Evolutionary conservation across 176 grass and related monocot genomes (phyloP), one percentile per base, ranked within the genome.

Genomic region (barley (Hordeum vulgare)): DNA sequence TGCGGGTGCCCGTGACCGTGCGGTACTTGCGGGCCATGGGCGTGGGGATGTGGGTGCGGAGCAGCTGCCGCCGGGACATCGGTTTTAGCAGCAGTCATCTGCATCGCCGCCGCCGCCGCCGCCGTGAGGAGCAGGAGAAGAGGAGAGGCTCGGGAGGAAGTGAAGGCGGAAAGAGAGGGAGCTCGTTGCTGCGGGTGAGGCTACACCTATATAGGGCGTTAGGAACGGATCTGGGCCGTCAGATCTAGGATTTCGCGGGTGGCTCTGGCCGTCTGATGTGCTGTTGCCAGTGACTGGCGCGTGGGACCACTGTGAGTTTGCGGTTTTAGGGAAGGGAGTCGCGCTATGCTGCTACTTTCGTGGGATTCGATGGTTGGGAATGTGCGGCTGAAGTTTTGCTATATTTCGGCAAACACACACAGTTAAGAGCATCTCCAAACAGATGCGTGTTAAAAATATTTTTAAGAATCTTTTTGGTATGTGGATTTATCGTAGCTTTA

Each of bases 181-280:
- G 58, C 65, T 58, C 88, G 83, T 65, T 66, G 4, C 9, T 12
- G 0, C 17, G 78, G 79, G 74, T 77, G 65, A 74, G 66, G 79
- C 34, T 12, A 17, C 0, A 0, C 0, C 45, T 83, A 86, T 86
- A 86, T 86, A 86, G 45, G 80, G 3, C 74, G 74, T 74, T 90
- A 36, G 11, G 14, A 57, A 66, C 47, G 58, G 84, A 90, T 86
- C 79, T 31, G 25, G 45, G n/a, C 88, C 88, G 79, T 90, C 58
- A 39, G 88, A 83, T 90, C 84, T 90, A 86, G 88, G 65, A 78
- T 73, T 86, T 86, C 73, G 74, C 20, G 45, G 59, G 79, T 6
- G 65, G 8, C 4, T 20, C 2, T 17, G 21, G 73, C 45, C 79
- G 66, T 86, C 71, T 24, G 79, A 82, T 86, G 83, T 15, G 56